Evolutionary conservation across 345 rosid genomes (phyloP).

Genomic region (Hibiscus tridactylites): DNA sequence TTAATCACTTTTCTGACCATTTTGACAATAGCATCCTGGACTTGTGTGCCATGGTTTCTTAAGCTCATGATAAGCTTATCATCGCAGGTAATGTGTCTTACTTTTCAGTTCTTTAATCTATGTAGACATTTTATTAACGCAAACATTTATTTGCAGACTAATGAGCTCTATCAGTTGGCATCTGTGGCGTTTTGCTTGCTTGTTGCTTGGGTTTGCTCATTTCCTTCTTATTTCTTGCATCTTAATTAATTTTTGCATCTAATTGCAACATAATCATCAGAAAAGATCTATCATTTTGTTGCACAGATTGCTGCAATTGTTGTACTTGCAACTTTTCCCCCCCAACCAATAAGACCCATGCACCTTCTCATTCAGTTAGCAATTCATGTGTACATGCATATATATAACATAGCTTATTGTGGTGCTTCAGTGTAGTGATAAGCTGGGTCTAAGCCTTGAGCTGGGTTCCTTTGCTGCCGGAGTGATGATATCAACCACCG

Average conservation of each 20-base stretch:
- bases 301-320: not conserved
- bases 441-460: constrained; percentile 96
- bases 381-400: not conserved
- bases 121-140: constrained; percentile 13
- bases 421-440: constrained; percentile 88
- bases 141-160: constrained; percentile 56
- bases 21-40: constrained; percentile 61
- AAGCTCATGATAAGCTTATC: constrained; percentile 87
- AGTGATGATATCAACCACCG: constrained; percentile 97
- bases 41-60: constrained; percentile 75
- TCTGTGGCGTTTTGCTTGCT: constrained; percentile 93
- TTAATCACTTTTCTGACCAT: constrained; percentile 65
- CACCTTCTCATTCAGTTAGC: not conserved
- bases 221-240: constrained; percentile 22
- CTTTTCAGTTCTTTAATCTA: not conserved
- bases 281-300: not conserved
- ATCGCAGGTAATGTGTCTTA: constrained; percentile 47
- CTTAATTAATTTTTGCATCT: constrained; percentile 2
- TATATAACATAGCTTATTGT: constrained; percentile 7
- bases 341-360: not conserved
- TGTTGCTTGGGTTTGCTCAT: constrained; percentile 86
- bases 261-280: not conserved
- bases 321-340: not conserved
- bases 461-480: constrained; percentile 99
- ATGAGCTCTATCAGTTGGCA: constrained; percentile 96